These are phyloP conservation scores for Entophlyctis luteolus DNA, from an alignment of 192 early-diverging fungal genomes.

Conservation along the genomic window DNA sequence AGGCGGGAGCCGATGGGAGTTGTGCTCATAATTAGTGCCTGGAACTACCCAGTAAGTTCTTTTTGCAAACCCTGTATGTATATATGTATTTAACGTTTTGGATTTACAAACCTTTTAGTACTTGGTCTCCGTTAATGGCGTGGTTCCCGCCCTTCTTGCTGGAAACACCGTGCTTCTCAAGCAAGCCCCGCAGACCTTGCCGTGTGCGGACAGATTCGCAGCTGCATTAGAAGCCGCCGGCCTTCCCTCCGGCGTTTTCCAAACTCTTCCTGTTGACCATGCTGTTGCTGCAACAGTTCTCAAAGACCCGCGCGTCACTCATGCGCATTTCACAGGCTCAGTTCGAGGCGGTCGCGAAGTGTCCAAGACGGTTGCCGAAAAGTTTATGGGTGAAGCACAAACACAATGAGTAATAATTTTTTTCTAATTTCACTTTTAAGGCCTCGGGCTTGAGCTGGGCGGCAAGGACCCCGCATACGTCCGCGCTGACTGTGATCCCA, in stretches of 20 bases:
- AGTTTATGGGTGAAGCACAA: slow-evolving; percentile 53
- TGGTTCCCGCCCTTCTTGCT: slow-evolving; percentile 72
- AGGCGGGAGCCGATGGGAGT: slow-evolving; percentile 69
- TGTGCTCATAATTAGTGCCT: slow-evolving; percentile 63
- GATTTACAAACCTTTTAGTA: slow-evolving; percentile 26
- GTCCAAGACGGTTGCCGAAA: slow-evolving; percentile 47
- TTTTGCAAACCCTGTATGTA: not conserved
- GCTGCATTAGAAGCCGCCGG: slow-evolving; percentile 64
- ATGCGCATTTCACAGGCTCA: slow-evolving; percentile 77
- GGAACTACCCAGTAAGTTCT: slow-evolving; percentile 70
- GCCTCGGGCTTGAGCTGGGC: slow-evolving; percentile 72
- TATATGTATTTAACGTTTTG: not conserved
- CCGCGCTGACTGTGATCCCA: slow-evolving; percentile 63
- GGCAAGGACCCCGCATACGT: slow-evolving; percentile 86
- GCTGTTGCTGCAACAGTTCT: slow-evolving; percentile 51
- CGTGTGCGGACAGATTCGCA: slow-evolving; percentile 66
- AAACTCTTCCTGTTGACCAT: slow-evolving; percentile 41
- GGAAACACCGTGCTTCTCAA: slow-evolving; percentile 76
- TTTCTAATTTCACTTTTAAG: not conserved
- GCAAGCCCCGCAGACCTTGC: slow-evolving; percentile 77
- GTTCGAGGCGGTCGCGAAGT: slow-evolving; percentile 68
- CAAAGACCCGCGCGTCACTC: slow-evolving; percentile 54
- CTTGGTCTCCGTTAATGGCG: slow-evolving; percentile 70
- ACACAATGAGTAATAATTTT: too few species aligned
- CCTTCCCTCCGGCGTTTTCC: slow-evolving; percentile 64